Conservation (phyloP, 2,329 filamentous ascomycete genomes). For the Pseudogymnoascus sp. region DNA sequence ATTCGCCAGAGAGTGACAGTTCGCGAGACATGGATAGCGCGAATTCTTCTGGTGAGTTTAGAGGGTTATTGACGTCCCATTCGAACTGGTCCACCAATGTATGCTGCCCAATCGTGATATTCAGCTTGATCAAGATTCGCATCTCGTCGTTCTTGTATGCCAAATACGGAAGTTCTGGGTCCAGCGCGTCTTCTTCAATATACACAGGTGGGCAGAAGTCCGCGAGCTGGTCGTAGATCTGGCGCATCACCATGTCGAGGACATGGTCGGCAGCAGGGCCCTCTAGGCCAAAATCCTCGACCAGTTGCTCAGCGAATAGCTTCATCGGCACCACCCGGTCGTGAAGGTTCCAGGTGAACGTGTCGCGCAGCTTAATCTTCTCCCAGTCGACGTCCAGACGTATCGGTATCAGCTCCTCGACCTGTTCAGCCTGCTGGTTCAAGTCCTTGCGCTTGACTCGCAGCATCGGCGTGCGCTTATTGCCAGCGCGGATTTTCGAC, state of each 20-base stretch:
- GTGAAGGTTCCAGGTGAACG: conserved; percentile 97
- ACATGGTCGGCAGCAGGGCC: conserved; percentile 60
- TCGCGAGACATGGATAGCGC: conserved; percentile 83
- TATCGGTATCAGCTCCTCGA: conserved; percentile 86
- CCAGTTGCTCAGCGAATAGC: conserved; percentile 77
- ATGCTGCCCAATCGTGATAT: conserved; percentile 93
- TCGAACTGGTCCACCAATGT: conserved; percentile 96
- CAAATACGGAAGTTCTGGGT: conserved; percentile 81
- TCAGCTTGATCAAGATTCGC: conserved; percentile 90
- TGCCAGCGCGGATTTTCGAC: conserved; percentile 68
- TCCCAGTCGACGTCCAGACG: conserved; percentile 92
- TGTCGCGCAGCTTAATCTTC: conserved; percentile 90
- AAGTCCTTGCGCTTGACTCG: conserved; percentile 74
- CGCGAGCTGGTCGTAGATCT: conserved; percentile 81
- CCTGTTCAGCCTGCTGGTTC: conserved; percentile 76
- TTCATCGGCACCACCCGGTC: conserved; percentile 76
- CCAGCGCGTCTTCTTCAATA: conserved; percentile 81
- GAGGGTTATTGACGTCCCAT: conserved; percentile 95
- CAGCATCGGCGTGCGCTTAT: conserved; percentile 64
- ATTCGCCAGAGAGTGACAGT: conserved; percentile 86
- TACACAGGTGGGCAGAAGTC: conserved; percentile 92
- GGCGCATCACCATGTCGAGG: conserved; percentile 52
- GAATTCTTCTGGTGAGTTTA: conserved; percentile 93
- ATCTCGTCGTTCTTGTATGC: conserved; percentile 99
- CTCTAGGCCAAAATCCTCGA: conserved; percentile 83